Conservation (phyloP, 768 basidiomycete genomes). For the Lentinula guzmanii region DNA sequence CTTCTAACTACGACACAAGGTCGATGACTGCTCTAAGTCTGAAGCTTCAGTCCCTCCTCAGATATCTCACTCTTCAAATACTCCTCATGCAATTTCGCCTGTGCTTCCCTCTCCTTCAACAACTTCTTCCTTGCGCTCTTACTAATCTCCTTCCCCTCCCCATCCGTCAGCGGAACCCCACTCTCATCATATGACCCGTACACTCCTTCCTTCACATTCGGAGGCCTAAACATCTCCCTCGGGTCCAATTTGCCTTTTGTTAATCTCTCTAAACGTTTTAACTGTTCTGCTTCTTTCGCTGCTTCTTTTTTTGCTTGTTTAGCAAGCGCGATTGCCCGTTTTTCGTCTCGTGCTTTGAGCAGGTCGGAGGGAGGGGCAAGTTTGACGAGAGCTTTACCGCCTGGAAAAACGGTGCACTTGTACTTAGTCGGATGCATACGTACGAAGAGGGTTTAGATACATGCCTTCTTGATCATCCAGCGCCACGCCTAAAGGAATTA, state of each 20-base stretch:
- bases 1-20: no score
- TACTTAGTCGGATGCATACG: slow-evolving; percentile 4
- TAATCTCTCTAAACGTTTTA: slow-evolving; percentile 70
- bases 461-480: slow-evolving; percentile 94
- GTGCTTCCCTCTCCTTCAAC: slow-evolving; percentile 64
- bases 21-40: no score
- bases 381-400: slow-evolving; percentile 94
- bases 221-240: slow-evolving; percentile 77
- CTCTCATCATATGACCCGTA: slow-evolving; percentile 81
- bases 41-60: slow-evolving; percentile 8
- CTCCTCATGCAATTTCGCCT: slow-evolving; percentile 78
- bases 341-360: slow-evolving; percentile 83
- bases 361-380: slow-evolving; percentile 79
- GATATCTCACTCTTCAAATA: slow-evolving; percentile 46
- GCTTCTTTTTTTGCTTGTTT: slow-evolving; percentile 80
- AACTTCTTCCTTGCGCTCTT: slow-evolving; percentile 78
- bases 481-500: slow-evolving; percentile 92
- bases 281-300: slow-evolving; percentile 53
- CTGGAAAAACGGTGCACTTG: slow-evolving; percentile 29
- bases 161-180: slow-evolving; percentile 83
- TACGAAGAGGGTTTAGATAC: slow-evolving; percentile 8
- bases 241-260: slow-evolving; percentile 79
- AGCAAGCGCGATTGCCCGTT: slow-evolving; percentile 64
- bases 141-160: slow-evolving; percentile 76
- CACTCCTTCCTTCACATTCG: slow-evolving; percentile 62